These are phyloP conservation scores for Kodamaea suecica DNA, from an alignment of 1,139 yeast genomes.

Conservation along the genomic window DNA sequence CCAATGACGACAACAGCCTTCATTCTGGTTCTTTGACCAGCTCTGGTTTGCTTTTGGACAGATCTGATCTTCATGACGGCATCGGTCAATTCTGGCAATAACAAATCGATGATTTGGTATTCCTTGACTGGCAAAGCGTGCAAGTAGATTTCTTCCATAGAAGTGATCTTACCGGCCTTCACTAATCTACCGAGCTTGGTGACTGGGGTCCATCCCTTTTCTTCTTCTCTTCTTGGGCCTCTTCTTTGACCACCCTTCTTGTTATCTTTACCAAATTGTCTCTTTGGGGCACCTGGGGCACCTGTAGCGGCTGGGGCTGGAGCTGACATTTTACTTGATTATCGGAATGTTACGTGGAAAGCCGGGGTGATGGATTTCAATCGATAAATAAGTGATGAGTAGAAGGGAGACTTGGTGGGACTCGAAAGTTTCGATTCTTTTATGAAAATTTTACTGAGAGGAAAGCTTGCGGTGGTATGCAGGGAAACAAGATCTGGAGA, in stretches of 20 bases:
- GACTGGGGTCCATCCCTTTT: constrained; percentile 99
- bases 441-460: no score
- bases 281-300: constrained; percentile 48
- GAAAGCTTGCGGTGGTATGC: no score
- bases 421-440: no score
- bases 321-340: constrained; percentile 55
- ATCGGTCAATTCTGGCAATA: constrained; percentile 94
- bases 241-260: constrained; percentile 55
- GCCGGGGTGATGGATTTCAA: constrained; percentile 87
- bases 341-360: constrained; percentile 92
- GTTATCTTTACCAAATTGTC: constrained; percentile 64
- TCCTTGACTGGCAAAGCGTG: constrained; percentile 99
- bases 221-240: constrained; percentile 79
- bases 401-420: no score
- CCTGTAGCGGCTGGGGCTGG: constrained; percentile 33
- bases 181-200: constrained; percentile 99
- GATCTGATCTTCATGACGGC: constrained; percentile 99
- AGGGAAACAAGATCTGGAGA: no score
- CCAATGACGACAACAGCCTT: constrained; percentile 99
- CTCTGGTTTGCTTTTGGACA: constrained; percentile 99
- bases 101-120: constrained; percentile 96
- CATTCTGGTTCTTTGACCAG: constrained; percentile 99
- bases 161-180: constrained; percentile 96
- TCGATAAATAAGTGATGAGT: constrained; percentile 42
- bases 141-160: constrained; percentile 97